Base-by-base conservation (phyloP, 202 grass and related monocot genomes). In the Setaria viridis region DNA sequence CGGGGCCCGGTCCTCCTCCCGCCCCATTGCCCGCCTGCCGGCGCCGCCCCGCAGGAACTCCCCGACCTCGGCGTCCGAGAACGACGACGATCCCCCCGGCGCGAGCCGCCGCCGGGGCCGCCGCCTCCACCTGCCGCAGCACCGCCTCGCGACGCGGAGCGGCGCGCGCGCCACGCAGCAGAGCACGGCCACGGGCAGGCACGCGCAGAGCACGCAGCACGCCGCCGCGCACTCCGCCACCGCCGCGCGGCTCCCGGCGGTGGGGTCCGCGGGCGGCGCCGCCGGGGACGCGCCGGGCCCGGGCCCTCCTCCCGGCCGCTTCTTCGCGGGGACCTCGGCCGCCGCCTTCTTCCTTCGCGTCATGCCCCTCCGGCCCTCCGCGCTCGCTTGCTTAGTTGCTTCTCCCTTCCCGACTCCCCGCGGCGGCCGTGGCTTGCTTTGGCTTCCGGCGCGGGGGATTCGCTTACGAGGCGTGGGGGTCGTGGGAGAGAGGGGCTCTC, bases 151-250 rank as follows among this genome's bases (percentile, higher is more conserved):
- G 87, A 77, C 84, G 48, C 84, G 83, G 78, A 93, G 37, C 21
- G 93, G 93, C 6, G 87, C 86, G 55, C 89, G 82, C 83, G 80
- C 76, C 60, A 88, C 85, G 91, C 91, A 91, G 88, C 85, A 90
- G 78, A 88, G 78, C 80, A 83, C 77, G 50, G 88, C 84, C 68
- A 91, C 58, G 8, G 91, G 93, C 5, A 92, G 83, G 85, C 87
- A 93, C 84, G 86, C 84, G 81, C 93, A 95, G 3, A 95, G 75
- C 67, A 93, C 62, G 87, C 94, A 93, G 84, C 86, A 88, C 16
- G 81, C 78, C 9, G 65, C 74, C 48, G 84, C 89, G 82, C 93
- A 93, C 81, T 95, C 93, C 73, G 78, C 89, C 62, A 83, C 48
- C 29, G 87, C 87, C 68, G 70, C 81, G 20, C 37, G 63, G 33